Evolutionary conservation across 2,329 filamentous ascomycete genomes (phyloP).

Genomic region (Penicillium nordicum): DNA sequence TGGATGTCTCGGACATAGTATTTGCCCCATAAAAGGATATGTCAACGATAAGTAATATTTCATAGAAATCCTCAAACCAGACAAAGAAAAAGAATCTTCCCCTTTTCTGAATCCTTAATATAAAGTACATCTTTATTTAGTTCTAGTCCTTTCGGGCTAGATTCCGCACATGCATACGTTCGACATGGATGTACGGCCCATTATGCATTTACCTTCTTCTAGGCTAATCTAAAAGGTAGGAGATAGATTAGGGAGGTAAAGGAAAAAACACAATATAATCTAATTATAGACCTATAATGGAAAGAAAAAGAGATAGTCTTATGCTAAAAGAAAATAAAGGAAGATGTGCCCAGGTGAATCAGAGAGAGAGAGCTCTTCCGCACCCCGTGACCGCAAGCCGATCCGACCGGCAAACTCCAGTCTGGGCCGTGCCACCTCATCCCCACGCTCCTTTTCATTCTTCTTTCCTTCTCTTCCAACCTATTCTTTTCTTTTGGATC

Average conservation of each 20-base stretch:
- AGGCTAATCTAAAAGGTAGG: neutral
- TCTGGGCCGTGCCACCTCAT: conserved; percentile 27
- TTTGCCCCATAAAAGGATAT: neutral
- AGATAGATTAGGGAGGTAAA: neutral
- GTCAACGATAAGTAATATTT: neutral
- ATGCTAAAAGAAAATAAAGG: conserved; percentile 4
- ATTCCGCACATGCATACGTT: conserved; percentile 7
- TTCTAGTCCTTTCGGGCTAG: conserved; percentile 1
- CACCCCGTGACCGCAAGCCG: conserved; percentile 21
- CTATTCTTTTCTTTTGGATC: conserved; percentile 7
- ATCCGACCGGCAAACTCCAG: conserved; percentile 23
- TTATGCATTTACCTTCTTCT: neutral
- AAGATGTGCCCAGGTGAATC: neutral
- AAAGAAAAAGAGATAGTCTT: neutral
- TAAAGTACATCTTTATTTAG: neutral
- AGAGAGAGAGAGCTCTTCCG: conserved; percentile 11
- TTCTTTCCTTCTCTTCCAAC: conserved; percentile 21
- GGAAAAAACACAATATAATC: neutral
- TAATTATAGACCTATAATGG: neutral
- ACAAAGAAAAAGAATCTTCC: neutral
- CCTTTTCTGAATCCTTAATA: neutral
- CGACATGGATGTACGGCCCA: neutral
- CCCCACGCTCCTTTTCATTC: conserved; percentile 28
- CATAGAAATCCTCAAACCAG: neutral
- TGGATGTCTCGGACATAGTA: neutral